Evolutionary conservation across 2,329 filamentous ascomycete genomes (phyloP).

Genomic region (Penicillium brevicompactum): DNA sequence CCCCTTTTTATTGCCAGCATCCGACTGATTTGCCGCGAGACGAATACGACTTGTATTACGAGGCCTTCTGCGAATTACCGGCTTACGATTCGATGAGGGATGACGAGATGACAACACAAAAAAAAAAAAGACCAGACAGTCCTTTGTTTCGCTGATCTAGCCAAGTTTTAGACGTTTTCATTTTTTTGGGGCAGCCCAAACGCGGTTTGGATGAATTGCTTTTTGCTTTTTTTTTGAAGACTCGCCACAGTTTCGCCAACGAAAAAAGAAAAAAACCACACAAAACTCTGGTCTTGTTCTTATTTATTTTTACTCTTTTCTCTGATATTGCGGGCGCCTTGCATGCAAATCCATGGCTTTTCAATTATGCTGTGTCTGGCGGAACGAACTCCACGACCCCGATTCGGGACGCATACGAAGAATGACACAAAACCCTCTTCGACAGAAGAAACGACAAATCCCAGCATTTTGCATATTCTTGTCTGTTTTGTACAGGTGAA

Average conservation of each 20-base stretch:
- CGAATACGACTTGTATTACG: slow-evolving; percentile 46
- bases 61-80: slow-evolving; percentile 43
- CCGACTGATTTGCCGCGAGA: slow-evolving; percentile 44
- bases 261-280: neutral
- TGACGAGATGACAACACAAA: slow-evolving; percentile 47
- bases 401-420: slow-evolving; percentile 37
- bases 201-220: slow-evolving; percentile 33
- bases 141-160: slow-evolving; percentile 42
- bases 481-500: slow-evolving; percentile 37
- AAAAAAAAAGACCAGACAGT: slow-evolving; percentile 42
- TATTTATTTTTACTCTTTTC: slow-evolving; percentile 19
- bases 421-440: slow-evolving; percentile 36
- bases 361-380: slow-evolving; percentile 20
- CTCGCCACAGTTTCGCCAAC: slow-evolving; percentile 7
- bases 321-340: slow-evolving; percentile 25
- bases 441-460: slow-evolving; percentile 39
- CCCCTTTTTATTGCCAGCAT: slow-evolving; percentile 37
- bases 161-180: slow-evolving; percentile 44
- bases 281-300: slow-evolving; percentile 16
- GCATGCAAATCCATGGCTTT: slow-evolving; percentile 31
- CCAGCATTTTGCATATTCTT: slow-evolving; percentile 40
- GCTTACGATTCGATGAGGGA: slow-evolving; percentile 53
- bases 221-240: slow-evolving; percentile 20
- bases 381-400: slow-evolving; percentile 32
- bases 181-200: slow-evolving; percentile 45